These are phyloP conservation scores for Abrus precatorius DNA, from an alignment of 306 rosid genomes.

Conservation along the genomic window DNA sequence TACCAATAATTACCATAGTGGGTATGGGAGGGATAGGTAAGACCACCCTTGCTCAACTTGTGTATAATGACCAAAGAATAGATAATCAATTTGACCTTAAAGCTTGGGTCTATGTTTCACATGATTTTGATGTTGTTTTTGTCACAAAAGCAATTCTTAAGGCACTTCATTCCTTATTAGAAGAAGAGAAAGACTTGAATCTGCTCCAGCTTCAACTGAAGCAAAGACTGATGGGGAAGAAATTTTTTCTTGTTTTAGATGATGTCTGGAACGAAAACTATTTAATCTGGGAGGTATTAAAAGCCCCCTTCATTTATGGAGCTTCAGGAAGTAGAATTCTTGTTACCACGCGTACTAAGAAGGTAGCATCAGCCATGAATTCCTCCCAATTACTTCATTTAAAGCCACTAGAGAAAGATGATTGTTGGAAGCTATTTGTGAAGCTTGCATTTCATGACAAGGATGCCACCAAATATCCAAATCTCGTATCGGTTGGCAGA, in stretches of 20 bases:
- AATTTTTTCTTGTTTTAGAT: conserved; percentile 55
- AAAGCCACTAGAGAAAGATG: conserved; percentile 35
- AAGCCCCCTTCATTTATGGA: conserved; percentile 46
- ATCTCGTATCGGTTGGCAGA: conserved; percentile 45
- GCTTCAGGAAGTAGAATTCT: conserved; percentile 56
- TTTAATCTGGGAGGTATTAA: conserved; percentile 39
- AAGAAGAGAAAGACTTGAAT: conserved; percentile 43
- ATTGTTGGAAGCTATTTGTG: conserved; percentile 53
- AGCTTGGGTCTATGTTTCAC: conserved; percentile 41
- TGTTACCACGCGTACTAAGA: conserved; percentile 53
- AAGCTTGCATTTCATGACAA: conserved; percentile 43
- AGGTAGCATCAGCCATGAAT: conserved; percentile 43
- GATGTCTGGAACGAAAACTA: conserved; percentile 58
- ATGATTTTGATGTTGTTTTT: conserved; percentile 30
- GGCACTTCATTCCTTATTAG: not conserved
- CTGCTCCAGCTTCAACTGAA: conserved; percentile 46
- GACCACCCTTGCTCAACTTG: conserved; percentile 44
- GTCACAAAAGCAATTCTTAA: conserved; percentile 24
- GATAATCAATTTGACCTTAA: conserved; percentile 12
- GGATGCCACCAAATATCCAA: not conserved
- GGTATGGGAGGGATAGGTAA: conserved; percentile 43
- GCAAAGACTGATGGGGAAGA: conserved; percentile 31
- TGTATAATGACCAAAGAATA: conserved; percentile 36
- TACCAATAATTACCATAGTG: not conserved
- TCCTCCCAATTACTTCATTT: conserved; percentile 26